Conservation (phyloP, 2,329 filamentous ascomycete genomes). For the Diaporthe sp. region DNA sequence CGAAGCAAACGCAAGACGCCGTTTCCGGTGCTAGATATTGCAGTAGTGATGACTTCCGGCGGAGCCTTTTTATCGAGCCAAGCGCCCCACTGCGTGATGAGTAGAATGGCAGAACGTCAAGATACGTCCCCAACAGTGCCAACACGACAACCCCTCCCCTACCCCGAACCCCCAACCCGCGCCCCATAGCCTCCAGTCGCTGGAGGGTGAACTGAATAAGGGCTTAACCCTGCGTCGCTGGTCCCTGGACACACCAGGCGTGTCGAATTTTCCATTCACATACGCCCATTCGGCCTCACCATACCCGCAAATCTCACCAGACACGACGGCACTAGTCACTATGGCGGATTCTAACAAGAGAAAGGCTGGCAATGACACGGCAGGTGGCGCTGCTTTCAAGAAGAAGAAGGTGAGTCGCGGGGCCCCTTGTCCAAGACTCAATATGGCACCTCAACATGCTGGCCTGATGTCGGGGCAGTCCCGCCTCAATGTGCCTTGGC, state of each 20-base stretch:
- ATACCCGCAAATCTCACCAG: neutral
- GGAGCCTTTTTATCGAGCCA: no score
- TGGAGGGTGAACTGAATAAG: neutral
- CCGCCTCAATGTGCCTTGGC: neutral
- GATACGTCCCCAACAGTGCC: neutral
- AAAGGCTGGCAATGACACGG: constrained; percentile 28
- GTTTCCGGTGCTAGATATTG: neutral
- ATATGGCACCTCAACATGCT: no score
- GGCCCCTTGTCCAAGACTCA: neutral
- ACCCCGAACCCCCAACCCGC: no score
- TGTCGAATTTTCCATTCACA: neutral
- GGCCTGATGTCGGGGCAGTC: neutral
- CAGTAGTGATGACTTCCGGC: neutral
- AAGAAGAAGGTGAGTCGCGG: constrained; percentile 39
- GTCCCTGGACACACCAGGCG: neutral
- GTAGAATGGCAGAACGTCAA: neutral
- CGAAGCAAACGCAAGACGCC: neutral
- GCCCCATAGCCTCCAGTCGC: no score
- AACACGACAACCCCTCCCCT: neutral
- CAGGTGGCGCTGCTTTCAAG: constrained; percentile 23
- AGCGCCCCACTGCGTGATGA: neutral
- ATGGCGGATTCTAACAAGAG: constrained; percentile 39
- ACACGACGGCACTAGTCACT: neutral
- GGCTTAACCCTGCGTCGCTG: neutral
- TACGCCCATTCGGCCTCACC: neutral